These are phyloP conservation scores for Cercospora zeae-maydis DNA, from an alignment of 2,329 filamentous ascomycete genomes.

Conservation along the genomic window DNA sequence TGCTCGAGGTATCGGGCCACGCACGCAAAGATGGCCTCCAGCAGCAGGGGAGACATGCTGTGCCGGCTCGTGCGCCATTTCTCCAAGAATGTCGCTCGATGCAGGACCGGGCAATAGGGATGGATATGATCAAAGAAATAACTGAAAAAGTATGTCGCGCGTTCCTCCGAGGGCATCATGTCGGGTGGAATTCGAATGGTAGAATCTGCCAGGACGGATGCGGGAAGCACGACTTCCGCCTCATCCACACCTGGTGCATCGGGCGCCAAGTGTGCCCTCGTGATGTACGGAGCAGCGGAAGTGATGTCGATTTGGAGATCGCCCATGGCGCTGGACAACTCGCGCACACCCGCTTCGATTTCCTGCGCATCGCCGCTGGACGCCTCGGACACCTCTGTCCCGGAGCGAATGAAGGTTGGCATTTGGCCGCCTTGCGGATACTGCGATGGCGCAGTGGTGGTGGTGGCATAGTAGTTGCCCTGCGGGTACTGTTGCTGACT, in stretches of 20 bases:
- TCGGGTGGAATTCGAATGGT: conserved; percentile 86
- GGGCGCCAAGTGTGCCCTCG: conserved; percentile 56
- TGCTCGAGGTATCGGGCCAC: conserved; percentile 80
- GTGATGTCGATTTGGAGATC: conserved; percentile 82
- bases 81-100: conserved; percentile 75
- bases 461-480: conserved; percentile 19
- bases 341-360: conserved; percentile 32
- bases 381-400: conserved; percentile 29
- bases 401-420: conserved; percentile 23
- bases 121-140: conserved; percentile 89
- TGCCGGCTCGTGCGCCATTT: conserved; percentile 82
- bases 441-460: conserved; percentile 11
- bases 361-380: conserved; percentile 35
- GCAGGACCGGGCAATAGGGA: conserved; percentile 86
- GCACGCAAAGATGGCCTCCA: conserved; percentile 90
- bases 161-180: conserved; percentile 85
- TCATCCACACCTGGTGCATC: conserved; percentile 67
- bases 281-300: conserved; percentile 84
- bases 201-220: conserved; percentile 64
- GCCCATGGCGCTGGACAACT: conserved; percentile 63
- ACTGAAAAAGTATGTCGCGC: conserved; percentile 78
- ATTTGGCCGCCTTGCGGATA: conserved; percentile 22
- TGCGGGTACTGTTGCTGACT: conserved; percentile 13
- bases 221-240: conserved; percentile 66
- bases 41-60: conserved; percentile 81